These are phyloP conservation scores for Klebsormidium nitens DNA, from an alignment of 139 green algal genomes.

Conservation along the genomic window DNA sequence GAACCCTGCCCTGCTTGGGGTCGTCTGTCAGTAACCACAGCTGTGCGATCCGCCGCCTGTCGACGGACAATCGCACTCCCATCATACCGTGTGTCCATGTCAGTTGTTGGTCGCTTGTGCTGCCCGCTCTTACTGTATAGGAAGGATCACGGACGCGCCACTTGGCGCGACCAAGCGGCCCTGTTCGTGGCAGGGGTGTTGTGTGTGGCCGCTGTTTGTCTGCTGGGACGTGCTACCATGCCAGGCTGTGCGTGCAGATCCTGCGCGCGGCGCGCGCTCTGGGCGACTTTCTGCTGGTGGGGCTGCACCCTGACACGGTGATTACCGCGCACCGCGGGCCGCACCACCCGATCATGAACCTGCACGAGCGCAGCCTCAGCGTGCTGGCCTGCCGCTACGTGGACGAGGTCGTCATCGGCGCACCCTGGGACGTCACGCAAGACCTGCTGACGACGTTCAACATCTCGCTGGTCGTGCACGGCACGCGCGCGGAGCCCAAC, in stretches of 20 bases:
- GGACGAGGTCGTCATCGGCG: slow-evolving; percentile 92
- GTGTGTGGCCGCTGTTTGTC: no score
- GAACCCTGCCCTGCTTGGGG: no score
- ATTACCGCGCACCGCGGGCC: slow-evolving; percentile 34
- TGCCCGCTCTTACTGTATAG: no score
- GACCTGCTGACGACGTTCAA: slow-evolving; percentile 95
- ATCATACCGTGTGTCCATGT: no score
- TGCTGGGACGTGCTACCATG: not conserved
- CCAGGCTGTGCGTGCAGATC: no score
- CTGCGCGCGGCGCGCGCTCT: slow-evolving; percentile 70
- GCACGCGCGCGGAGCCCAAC: slow-evolving; percentile 61
- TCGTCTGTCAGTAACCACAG: no score
- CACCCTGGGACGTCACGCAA: slow-evolving; percentile 43
- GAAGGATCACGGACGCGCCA: no score
- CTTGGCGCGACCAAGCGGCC: no score
- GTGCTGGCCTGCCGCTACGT: slow-evolving; percentile 94
- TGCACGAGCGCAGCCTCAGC: slow-evolving; percentile 90
- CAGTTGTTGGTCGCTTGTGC: no score
- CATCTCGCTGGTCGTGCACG: slow-evolving; percentile 84
- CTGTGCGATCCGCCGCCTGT: no score
- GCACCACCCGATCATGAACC: slow-evolving; percentile 95
- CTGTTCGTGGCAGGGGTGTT: no score
- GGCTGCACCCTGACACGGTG: slow-evolving; percentile 91
- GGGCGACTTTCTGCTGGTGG: slow-evolving; percentile 95
- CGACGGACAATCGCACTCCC: no score